A percentile compares a stretch with the other conserved stretches of the same genome.
phyloP scores from a whole-genome alignment of 176 grass and related monocot genomes.

The Pontederia paniculata region DNA sequence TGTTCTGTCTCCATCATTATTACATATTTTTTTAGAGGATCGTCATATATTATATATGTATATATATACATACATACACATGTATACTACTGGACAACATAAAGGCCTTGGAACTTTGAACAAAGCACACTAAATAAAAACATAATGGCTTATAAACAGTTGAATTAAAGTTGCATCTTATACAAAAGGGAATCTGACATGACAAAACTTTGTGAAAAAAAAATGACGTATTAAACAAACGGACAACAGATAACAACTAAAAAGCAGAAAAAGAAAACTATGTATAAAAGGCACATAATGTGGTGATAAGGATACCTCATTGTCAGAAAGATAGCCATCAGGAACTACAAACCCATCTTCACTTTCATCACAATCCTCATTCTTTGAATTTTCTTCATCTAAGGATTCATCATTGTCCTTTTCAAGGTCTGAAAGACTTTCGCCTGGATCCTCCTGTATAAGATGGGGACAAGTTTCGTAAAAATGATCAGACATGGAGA shows the following conservation, averaged over 20 bases:
- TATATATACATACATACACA: too few relatives aligned
- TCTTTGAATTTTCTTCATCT: slow-evolving; percentile 9
- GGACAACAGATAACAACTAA: background rate
- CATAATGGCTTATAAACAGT: too few relatives aligned
- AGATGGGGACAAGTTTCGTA: slow-evolving; percentile 7
- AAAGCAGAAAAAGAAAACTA: background rate
- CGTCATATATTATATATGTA: too few relatives aligned
- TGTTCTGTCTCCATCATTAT: too few relatives aligned
- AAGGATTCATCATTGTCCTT: slow-evolving; percentile 57
- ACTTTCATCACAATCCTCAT: slow-evolving; percentile 25
- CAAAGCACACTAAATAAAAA: too few relatives aligned
- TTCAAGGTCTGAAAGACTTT: slow-evolving; percentile 94
- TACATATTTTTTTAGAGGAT: too few relatives aligned
- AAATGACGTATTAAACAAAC: too few relatives aligned
- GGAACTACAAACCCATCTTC: slow-evolving; percentile 97
- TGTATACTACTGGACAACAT: too few relatives aligned
- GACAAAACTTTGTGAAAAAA: too few relatives aligned
- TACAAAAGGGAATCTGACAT: too few relatives aligned
- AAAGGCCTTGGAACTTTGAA: too few relatives aligned
- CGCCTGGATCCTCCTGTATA: slow-evolving; percentile 85
- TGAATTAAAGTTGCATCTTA: too few relatives aligned
- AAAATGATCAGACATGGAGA: background rate
- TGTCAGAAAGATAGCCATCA: slow-evolving; percentile 89
- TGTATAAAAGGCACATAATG: background rate
- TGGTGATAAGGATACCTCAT: slow-evolving; percentile 39